These are phyloP conservation scores for Aspergillus nomiae DNA, from an alignment of 2,329 filamentous ascomycete species.

Conservation along the genomic window DNA sequence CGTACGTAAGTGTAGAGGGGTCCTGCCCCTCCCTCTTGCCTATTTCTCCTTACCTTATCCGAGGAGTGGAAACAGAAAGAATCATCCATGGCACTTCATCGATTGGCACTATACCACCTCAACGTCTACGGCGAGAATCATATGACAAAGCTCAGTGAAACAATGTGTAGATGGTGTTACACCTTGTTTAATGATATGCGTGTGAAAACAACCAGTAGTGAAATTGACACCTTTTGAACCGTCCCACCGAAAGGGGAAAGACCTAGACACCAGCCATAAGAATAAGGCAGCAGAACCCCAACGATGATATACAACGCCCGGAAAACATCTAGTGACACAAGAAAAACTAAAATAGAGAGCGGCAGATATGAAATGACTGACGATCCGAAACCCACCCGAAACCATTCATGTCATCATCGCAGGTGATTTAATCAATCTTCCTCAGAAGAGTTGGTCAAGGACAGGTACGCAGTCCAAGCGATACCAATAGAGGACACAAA, in stretches of 20 bases:
- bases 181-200: neutral
- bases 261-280: constrained; percentile 18
- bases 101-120: neutral
- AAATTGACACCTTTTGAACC: constrained; percentile 8
- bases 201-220: neutral
- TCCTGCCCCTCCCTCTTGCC: neutral
- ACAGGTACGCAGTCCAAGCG: constrained; percentile 96
- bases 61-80: neutral
- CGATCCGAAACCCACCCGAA: constrained; percentile 14
- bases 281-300: constrained; percentile 10
- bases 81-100: neutral
- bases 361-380: constrained; percentile 2
- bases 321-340: constrained; percentile 11
- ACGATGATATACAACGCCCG: constrained; percentile 18
- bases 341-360: constrained; percentile 3
- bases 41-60: neutral
- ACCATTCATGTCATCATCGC: constrained; percentile 8
- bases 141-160: neutral
- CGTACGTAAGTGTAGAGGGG: neutral
- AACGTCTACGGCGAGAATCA: neutral
- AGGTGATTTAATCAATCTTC: constrained; percentile 51
- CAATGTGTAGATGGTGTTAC: neutral
- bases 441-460: constrained; percentile 83
- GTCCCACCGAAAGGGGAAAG: constrained; percentile 8
- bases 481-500: constrained; percentile 97